Base-by-base conservation (phyloP, 176 grass and related monocot genomes). In the Elaeis guineensis region DNA sequence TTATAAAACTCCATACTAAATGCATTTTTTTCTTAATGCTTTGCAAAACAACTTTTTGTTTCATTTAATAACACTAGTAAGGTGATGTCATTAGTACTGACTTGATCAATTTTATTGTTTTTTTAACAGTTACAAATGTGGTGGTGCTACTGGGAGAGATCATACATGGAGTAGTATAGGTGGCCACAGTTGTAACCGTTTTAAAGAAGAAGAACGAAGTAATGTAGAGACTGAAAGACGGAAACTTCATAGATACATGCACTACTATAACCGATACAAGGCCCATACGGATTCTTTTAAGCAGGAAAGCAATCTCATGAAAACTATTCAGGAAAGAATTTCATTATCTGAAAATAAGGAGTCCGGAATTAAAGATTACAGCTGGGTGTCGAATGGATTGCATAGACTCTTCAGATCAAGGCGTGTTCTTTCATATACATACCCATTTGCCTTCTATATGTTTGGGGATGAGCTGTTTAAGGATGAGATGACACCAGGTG, bases 281-380 rank as follows among this genome's bases (percentile, higher is more conserved):
- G 82, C 71, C 44, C 82, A 85, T 50, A 72, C 26, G 8, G 82
- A 85, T 65, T 85, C 82, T 52, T 50, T 85, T 56, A 80, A 76
- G 67, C 76, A 79, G 50, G 82, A 85, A 66, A 55, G 60, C 19
- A 57, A 64, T 19, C 76, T 85, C 21, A 76, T 79, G 67, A 63
- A 72, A 32, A 84, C 80, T 8, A 89, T 89, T 50, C 84, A 93
- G 71, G 77, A 69, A 51, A 99, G 86, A 76, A 93, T 93, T 72
- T 87, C 82, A 51, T 85, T 87, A 24, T 89, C 84, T 67, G 94
- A 93, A 82, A 98, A 89, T 62, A 89, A 92, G 81, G 87, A 98
- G 52, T 88, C 87, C 19, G 89, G 86, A 73, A 99, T 93, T 62
- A 99, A 92, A 69, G 94, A 93, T 69, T 86, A 86, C 64, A 81